Conservation (phyloP, 441 rosid species). For the Erodium trifolium region DNA sequence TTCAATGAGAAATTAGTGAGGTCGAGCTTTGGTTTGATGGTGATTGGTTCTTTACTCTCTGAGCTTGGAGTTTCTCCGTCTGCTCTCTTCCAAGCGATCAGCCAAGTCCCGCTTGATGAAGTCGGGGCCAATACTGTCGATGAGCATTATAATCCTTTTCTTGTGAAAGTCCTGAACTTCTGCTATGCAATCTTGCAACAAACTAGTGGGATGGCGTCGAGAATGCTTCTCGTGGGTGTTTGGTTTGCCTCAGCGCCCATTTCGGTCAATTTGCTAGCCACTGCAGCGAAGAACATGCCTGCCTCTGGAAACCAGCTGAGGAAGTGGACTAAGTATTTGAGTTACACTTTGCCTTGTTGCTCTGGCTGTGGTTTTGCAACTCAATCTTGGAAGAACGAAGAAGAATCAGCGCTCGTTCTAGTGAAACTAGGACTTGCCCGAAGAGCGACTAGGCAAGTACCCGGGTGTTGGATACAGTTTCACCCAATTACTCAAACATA, state of each 20-base stretch:
- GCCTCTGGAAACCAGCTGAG: slow-evolving; percentile 38
- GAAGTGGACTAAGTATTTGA: slow-evolving; percentile 55
- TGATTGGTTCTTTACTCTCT: slow-evolving; percentile 66
- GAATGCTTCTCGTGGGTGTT: slow-evolving; percentile 78
- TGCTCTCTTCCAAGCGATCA: slow-evolving; percentile 61
- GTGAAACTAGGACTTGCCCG: slow-evolving; percentile 71
- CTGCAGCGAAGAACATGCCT: slow-evolving; percentile 62
- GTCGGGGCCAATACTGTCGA: slow-evolving; percentile 44
- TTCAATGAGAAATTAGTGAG: slow-evolving; percentile 67
- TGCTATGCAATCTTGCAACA: slow-evolving; percentile 55
- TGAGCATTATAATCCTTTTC: slow-evolving; percentile 54
- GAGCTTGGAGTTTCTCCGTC: slow-evolving; percentile 66
- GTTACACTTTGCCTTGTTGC: slow-evolving; percentile 26
- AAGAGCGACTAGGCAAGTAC: slow-evolving; percentile 38
- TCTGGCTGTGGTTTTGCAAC: slow-evolving; percentile 52
- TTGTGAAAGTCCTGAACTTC: slow-evolving; percentile 50
- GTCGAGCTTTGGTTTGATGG: slow-evolving; percentile 63
- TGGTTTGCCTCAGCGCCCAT: slow-evolving; percentile 85
- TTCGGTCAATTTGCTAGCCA: slow-evolving; percentile 44
- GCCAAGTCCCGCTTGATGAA: slow-evolving; percentile 49
- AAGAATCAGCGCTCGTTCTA: slow-evolving; percentile 62
- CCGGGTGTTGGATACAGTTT: slow-evolving; percentile 73
- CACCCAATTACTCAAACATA: slow-evolving; percentile 62
- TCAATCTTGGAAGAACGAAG: slow-evolving; percentile 49
- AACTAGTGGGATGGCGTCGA: slow-evolving; percentile 46